phyloP scores from a whole-genome alignment of 352 stramenopile genomes.

The Phytopythium ostracodes region DNA sequence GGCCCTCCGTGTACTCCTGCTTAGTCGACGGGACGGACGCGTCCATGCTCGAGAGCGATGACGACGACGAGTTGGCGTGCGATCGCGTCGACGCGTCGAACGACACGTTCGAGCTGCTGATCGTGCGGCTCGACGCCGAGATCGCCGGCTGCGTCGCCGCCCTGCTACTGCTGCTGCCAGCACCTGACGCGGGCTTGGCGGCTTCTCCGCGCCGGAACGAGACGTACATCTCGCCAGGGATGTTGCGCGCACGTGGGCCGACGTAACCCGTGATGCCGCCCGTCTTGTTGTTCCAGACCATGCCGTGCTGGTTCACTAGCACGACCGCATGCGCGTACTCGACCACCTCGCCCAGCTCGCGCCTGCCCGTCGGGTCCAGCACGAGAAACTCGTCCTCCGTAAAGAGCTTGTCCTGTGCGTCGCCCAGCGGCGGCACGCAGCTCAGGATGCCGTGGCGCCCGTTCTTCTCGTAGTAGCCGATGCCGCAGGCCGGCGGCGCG shows the following conservation, averaged over 20 bases:
- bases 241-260: slow-evolving; percentile 57
- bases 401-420: slow-evolving; percentile 66
- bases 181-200: slow-evolving; percentile 11
- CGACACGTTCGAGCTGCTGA: not conserved
- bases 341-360: slow-evolving; percentile 38
- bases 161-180: slow-evolving; percentile 15
- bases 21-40: not conserved
- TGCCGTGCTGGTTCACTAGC: slow-evolving; percentile 79
- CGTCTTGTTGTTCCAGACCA: slow-evolving; percentile 90
- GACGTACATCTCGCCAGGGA: slow-evolving; percentile 75
- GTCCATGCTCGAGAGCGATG: slow-evolving; percentile 8
- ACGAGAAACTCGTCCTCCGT: slow-evolving; percentile 82
- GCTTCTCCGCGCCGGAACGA: slow-evolving; percentile 36
- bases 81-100: slow-evolving; percentile 4
- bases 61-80: slow-evolving; percentile 12
- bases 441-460: slow-evolving; percentile 80
- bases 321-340: slow-evolving; percentile 73
- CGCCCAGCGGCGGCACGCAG: slow-evolving; percentile 73
- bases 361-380: slow-evolving; percentile 52
- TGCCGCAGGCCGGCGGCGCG: slow-evolving; percentile 23
- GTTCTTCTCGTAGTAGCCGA: slow-evolving; percentile 87
- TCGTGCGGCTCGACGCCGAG: slow-evolving; percentile 1
- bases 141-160: not conserved
- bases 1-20: slow-evolving; percentile 2
- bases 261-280: slow-evolving; percentile 84